Conservation (phyloP, 345 rosid species). For the Eucalyptus polyanthemos region DNA sequence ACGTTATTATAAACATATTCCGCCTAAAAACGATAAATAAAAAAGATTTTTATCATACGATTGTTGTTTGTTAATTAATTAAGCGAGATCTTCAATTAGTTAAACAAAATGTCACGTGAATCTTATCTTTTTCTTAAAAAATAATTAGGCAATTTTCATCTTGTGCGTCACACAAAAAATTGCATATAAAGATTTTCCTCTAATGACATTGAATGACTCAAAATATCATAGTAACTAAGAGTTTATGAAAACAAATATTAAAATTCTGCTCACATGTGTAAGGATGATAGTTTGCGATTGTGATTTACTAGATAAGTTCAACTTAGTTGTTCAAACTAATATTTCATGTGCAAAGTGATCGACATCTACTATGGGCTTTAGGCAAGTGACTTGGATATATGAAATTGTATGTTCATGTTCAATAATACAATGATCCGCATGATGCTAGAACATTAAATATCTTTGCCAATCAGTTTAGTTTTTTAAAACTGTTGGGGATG, state of each 20-base stretch:
- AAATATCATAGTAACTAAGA: too few relatives aligned
- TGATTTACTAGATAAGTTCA: too few relatives aligned
- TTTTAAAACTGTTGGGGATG: rapidly evolving
- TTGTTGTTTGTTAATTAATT: too few relatives aligned
- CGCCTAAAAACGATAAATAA: too few relatives aligned
- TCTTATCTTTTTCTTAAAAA: neutral
- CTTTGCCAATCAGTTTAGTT: rapidly evolving
- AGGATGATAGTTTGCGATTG: neutral
- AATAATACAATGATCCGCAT: rapidly evolving
- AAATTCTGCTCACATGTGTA: neutral
- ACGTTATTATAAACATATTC: too few relatives aligned
- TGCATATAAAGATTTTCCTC: neutral
- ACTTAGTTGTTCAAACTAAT: neutral
- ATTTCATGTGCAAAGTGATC: neutral
- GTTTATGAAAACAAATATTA: too few relatives aligned
- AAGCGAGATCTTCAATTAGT: neutral
- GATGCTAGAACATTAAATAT: too few relatives aligned
- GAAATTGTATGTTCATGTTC: too few relatives aligned
- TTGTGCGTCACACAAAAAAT: neutral
- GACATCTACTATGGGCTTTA: rapidly evolving
- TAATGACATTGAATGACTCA: neutral
- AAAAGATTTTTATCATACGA: too few relatives aligned
- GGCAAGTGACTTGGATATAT: rapidly evolving
- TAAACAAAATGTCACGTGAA: neutral
- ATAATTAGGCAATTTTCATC: neutral